Conservation (phyloP, 2,329 filamentous ascomycete species). For the Penicillium olsonii region DNA sequence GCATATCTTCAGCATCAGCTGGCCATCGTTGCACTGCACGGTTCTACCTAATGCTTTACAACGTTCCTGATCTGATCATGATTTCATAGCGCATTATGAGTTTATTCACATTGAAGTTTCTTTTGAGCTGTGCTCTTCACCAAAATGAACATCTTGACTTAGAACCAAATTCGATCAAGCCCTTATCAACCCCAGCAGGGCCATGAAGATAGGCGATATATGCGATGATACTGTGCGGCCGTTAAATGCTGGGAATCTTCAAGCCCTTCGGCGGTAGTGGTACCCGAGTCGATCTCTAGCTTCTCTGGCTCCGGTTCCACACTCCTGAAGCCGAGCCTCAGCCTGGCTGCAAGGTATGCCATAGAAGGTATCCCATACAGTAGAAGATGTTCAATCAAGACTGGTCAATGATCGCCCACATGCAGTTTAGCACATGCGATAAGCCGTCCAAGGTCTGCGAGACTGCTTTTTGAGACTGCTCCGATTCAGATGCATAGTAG, state of each 20-base stretch:
- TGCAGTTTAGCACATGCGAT: too few relatives aligned
- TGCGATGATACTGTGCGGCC: background rate
- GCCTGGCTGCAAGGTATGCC: background rate
- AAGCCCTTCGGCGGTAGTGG: background rate
- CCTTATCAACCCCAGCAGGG: background rate
- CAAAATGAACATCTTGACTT: background rate
- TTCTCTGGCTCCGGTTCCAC: background rate
- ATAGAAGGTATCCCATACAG: too few relatives aligned
- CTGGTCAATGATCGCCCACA: too few relatives aligned
- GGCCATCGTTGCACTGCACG: constrained; percentile 7
- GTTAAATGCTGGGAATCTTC: background rate
- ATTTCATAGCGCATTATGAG: background rate
- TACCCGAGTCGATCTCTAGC: too few relatives aligned
- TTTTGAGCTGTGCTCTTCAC: background rate
- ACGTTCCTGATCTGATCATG: constrained; percentile 2
- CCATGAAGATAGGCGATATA: background rate
- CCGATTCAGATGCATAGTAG: background rate
- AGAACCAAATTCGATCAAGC: background rate
- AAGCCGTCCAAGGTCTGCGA: background rate
- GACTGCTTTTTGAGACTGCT: background rate
- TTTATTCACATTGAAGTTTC: background rate
- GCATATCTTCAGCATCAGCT: constrained; percentile 19
- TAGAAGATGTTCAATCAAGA: background rate
- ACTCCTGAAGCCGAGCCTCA: background rate
- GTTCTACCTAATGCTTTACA: constrained; percentile 3